Base-by-base conservation (phyloP, 441 rosid genomes). In the Kokia cookei region DNA sequence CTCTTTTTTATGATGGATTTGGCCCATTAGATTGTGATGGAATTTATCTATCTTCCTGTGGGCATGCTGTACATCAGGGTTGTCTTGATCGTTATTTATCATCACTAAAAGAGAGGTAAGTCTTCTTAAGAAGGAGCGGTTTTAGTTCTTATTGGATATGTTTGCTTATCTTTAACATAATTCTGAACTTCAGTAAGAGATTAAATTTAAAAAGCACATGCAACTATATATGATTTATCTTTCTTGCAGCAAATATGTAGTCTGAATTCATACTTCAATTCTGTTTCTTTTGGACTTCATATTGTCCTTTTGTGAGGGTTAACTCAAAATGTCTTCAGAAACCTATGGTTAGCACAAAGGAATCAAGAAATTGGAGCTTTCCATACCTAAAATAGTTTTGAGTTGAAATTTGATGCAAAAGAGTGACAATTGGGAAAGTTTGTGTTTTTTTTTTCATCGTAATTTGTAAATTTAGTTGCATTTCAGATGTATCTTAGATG, bases 41-140 rank as follows among this genome's bases (percentile, higher is more conserved):
- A 45, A 79, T 96, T 81, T 81, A 85, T 87, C 87, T 94, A 72
- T 94, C 95, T 45, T 91, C 99, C 68, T 96, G 99, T 83, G 97
- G 99, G 68, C 98, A 96, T 89, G 90, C 98, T 11, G 98, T 94
- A 78, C 99, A 96, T 87, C 97, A 94, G 80, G 85, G 80, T 71
- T 97, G 99, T 79, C 95, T 91, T 55, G 92, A 93, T 75, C 95
- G 95, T 54, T 97, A 96, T 83, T 77, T 96, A 57, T 84, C 83
- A 14, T 96, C 98, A n/a, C 78, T 96, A 85, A 90, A 73, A 87
- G 99, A 96, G 73, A 94, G 99, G 99, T 84, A 77, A 83, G 86
- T 82, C 72, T 69, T 63, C 64, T 47, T 7, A 22, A 15, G 17
- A 57, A 54, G 29, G 32, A 17, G n/a, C 4, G 11, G 3, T 42